Evolutionary conservation across 768 basidiomycete species (phyloP), one percentile per base, ranked within the genome.

Genomic region (Phylloporus scabripes): DNA sequence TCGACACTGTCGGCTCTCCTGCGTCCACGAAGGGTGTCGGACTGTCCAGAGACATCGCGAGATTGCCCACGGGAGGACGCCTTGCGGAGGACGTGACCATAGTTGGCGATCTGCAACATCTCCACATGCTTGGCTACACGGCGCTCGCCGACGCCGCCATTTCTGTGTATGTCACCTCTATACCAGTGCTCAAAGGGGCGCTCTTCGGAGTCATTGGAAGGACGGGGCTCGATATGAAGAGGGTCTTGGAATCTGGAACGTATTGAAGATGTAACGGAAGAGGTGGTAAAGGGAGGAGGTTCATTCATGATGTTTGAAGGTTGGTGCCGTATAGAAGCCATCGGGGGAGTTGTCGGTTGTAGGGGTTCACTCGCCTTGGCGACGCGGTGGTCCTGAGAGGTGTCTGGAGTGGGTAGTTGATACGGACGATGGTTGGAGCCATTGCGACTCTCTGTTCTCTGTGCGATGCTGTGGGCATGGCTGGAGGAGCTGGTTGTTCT

Each of bases 131-230:
- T 75, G 2, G 80, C 89, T 2, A 91, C 81, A 18, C 83, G 77
- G 47, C 89, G 70, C 65, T 92, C 89, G 42, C 89, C 89, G 10
- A 92, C 87, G n/a, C 89, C 89, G 21, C 89, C 89, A 60, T 92
- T 92, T 42, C 89, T 76, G 11, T 88, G 83, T 5, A 88, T 79
- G 56, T 92, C 89, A 1, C 89, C 89, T 42, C 89, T 82, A 61
- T 92, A 92, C 89, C 89, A 92, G 59, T 92, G 89, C 58, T 92
- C 87, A 51, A 84, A 92, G 0, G 88, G 88, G 12, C 79, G 78
- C 61, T 92, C 89, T 52, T 88, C 87, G 5, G 87, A 89, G 20
- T 91, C 87, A 21, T 70, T 76, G 5, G 87, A 87, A 11, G 74
- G 69, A 38, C 87, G 76, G 5, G 75, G 63, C n/a, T 72, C 70